Percentiles rank a stretch among this genome's conserved stretches.
phyloP scores from a whole-genome alignment of 768 basidiomycete genomes.

The Termitomyces sp. region DNA sequence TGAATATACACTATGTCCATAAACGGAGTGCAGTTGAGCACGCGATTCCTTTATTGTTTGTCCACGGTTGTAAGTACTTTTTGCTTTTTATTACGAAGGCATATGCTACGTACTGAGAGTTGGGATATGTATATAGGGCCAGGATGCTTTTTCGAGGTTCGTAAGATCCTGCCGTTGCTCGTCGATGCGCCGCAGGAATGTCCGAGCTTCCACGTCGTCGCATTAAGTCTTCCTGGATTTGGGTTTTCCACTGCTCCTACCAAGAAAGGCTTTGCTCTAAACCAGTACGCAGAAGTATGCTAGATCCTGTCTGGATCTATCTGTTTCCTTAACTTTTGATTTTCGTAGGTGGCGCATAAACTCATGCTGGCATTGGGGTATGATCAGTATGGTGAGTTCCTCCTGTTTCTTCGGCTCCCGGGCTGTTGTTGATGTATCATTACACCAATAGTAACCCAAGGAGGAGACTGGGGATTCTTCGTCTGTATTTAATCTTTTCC shows the following conservation, averaged over 20 bases:
- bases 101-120: background rate
- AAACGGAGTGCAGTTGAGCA: slow-evolving; percentile 38
- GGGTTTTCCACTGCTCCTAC: slow-evolving; percentile 59
- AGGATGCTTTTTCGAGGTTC: slow-evolving; percentile 54
- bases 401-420: background rate
- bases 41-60: slow-evolving; percentile 59
- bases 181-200: slow-evolving; percentile 35
- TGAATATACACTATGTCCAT: slow-evolving; percentile 58
- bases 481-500: background rate
- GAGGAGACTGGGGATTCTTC: slow-evolving; percentile 1
- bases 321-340: background rate
- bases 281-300: slow-evolving; percentile 47
- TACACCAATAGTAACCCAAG: background rate
- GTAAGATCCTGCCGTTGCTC: slow-evolving; percentile 55
- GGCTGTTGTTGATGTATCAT: background rate
- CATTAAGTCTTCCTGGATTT: slow-evolving; percentile 54
- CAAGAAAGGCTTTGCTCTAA: slow-evolving; percentile 44
- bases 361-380: slow-evolving; percentile 49
- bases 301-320: slow-evolving; percentile 21
- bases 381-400: slow-evolving; percentile 38
- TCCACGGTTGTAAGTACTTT: slow-evolving; percentile 50
- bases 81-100: background rate
- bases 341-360: slow-evolving; percentile 39
- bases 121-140: slow-evolving; percentile 34
- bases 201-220: slow-evolving; percentile 64